Base-by-base conservation (phyloP, 2,329 filamentous ascomycete species). In the Hawksworthiomyces lignivorus region DNA sequence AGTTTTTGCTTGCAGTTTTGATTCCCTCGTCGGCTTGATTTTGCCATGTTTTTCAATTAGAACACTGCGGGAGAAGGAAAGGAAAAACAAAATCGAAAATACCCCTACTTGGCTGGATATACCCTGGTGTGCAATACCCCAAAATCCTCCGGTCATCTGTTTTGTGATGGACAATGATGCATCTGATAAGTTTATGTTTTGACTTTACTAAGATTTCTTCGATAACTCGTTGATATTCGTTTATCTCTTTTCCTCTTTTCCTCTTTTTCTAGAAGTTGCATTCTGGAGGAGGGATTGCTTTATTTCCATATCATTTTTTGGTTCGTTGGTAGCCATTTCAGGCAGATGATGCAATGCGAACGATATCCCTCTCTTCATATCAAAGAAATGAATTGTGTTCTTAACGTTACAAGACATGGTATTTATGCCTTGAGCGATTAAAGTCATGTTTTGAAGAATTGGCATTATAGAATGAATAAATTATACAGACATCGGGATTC, bases 61-160 rank as follows among this genome's bases (percentile, higher is more conserved):
- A 36, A 24, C 22, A 30, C 26, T 6, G 28, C 39, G 41, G 45
- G 46, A 42, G 42, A 43, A 26, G 41, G 27, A 38, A 41, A 36
- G 29, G 28, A 33, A 36, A 37, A 44, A 30, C 26, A 44, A 32
- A 39, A 45, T 46, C 47, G 54, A 54, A 69, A 71, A 73, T 73
- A 73, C 69, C 64, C 70, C 66, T 54, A 56, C 57, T 59, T 60
- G 70, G 72, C 73, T 77, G 73, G 72, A 77, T 77, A 78, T 77
- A 77, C 73, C 74, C 72, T 75, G 69, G 73, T 70, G 73, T 68
- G 69, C 68, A 64, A 74, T 75, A 72, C 45, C 47, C 41, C 44
- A n/a, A 37, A 44, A 41, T 46, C 34, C 37, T 43, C 44, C 40
- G 36, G 47, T 45, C 38, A 46, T 40, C 36, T 34, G 32, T 45